phyloP scores from a whole-genome alignment of 2,329 filamentous ascomycete genomes.

The Paraphaeosphaeria minitans region DNA sequence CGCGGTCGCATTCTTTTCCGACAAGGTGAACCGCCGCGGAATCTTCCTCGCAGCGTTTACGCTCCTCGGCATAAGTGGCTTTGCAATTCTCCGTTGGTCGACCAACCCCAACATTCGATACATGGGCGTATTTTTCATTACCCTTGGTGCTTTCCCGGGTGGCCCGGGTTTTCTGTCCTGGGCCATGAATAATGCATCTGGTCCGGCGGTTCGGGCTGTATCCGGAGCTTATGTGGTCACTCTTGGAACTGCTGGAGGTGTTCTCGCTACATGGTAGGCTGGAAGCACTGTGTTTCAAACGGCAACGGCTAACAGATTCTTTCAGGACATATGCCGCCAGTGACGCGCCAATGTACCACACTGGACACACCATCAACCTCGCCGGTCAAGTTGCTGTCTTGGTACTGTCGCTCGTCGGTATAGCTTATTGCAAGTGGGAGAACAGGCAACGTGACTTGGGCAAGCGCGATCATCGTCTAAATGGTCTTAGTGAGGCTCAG shows the following conservation, averaged over 20 bases:
- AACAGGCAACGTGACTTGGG: slow-evolving; percentile 51
- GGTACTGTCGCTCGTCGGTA: slow-evolving; percentile 54
- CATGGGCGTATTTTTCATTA: slow-evolving; percentile 61
- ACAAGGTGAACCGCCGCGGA: slow-evolving; percentile 46
- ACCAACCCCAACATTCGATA: slow-evolving; percentile 61
- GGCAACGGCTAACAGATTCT: slow-evolving; percentile 59
- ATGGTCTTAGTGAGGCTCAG: slow-evolving; percentile 56
- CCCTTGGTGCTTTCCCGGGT: slow-evolving; percentile 62
- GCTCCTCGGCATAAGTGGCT: slow-evolving; percentile 56
- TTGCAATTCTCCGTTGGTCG: slow-evolving; percentile 60
- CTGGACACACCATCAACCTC: slow-evolving; percentile 72
- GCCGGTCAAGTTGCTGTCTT: slow-evolving; percentile 55
- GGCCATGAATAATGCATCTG: slow-evolving; percentile 64
- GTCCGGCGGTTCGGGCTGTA: slow-evolving; percentile 62
- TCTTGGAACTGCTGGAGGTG: slow-evolving; percentile 64
- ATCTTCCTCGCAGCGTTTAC: slow-evolving; percentile 45
- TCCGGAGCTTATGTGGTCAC: slow-evolving; percentile 68
- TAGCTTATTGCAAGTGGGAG: slow-evolving; percentile 60
- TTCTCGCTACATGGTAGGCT: slow-evolving; percentile 58
- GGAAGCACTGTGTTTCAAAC: slow-evolving; percentile 61
- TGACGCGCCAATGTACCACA: slow-evolving; percentile 68
- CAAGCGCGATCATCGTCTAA: slow-evolving; percentile 39
- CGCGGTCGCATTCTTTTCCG: slow-evolving; percentile 41
- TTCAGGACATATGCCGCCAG: slow-evolving; percentile 60
- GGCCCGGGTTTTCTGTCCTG: slow-evolving; percentile 64